Conservation (phyloP, 371 early-diverging fungal species). For the Mortierella sp. region DNA sequence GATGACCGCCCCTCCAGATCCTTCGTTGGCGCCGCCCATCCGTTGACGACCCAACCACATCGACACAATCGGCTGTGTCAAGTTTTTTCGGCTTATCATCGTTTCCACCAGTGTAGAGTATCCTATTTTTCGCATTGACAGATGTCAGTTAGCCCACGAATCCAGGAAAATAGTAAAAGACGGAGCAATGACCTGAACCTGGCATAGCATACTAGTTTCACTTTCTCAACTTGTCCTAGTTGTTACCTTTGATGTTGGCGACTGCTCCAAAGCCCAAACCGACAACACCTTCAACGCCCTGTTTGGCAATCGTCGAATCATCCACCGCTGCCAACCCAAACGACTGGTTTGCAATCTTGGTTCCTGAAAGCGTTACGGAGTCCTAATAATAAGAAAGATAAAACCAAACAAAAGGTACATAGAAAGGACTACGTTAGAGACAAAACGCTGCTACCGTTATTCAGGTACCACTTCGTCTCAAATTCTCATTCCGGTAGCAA, state of each 20-base stretch:
- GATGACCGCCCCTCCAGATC: constrained; percentile 85
- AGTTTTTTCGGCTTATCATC: constrained; percentile 30
- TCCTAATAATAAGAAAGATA: constrained; percentile 19
- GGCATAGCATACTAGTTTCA: no score
- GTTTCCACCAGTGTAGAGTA: constrained; percentile 38
- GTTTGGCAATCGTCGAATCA: constrained; percentile 49
- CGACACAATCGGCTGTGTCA: constrained; percentile 56
- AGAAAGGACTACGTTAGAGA: neutral
- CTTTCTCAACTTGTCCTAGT: neutral
- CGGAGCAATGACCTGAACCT: no score
- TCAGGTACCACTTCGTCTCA: neutral
- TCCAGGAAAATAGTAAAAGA: neutral
- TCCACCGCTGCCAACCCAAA: constrained; percentile 46
- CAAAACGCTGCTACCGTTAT: neutral
- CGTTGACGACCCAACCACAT: constrained; percentile 52
- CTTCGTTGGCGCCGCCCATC: constrained; percentile 57
- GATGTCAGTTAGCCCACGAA: neutral
- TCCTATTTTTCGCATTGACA: constrained; percentile 10
- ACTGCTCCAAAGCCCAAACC: constrained; percentile 47
- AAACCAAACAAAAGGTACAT: neutral
- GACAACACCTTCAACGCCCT: constrained; percentile 53
- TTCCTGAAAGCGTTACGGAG: constrained; percentile 21
- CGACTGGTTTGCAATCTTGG: constrained; percentile 40
- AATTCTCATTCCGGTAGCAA: neutral
- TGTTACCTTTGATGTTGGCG: constrained; percentile 35